phyloP scores from a whole-genome alignment of 306 rosid species.

The Rosa rugosa region DNA sequence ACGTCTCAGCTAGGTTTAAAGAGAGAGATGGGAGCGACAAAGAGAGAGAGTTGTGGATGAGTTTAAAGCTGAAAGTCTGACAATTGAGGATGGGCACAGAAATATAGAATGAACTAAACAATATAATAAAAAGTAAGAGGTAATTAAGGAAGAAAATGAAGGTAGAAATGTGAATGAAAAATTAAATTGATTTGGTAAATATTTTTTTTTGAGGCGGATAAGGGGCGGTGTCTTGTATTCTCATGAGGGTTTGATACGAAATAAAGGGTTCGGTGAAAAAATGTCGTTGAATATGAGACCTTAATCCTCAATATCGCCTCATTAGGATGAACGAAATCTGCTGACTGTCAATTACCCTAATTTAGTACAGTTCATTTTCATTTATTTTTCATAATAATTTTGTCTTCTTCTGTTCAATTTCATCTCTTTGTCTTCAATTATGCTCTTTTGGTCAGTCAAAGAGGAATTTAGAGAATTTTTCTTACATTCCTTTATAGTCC shows the following conservation, averaged over 20 bases:
- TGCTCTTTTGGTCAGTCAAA: constrained; percentile 58
- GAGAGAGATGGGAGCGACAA: constrained; percentile 24
- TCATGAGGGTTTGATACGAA: neutral
- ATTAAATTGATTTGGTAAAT: neutral
- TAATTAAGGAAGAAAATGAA: neutral
- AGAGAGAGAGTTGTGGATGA: constrained; percentile 47
- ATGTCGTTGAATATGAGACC: constrained; percentile 95
- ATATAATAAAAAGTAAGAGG: neutral
- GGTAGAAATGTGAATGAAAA: constrained; percentile 1
- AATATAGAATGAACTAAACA: constrained; percentile 52
- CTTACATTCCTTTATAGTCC: constrained; percentile 43
- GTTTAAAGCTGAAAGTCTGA: constrained; percentile 50
- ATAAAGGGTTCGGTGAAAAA: constrained; percentile 41
- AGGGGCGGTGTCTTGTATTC: constrained; percentile 21
- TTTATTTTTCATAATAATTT: constrained; percentile 8
- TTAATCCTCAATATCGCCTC: constrained; percentile 62
- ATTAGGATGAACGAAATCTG: constrained; percentile 61
- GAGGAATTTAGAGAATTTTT: constrained; percentile 53
- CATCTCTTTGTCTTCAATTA: constrained; percentile 39
- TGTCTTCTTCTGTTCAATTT: constrained; percentile 6
- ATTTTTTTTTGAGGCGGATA: neutral
- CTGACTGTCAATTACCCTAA: constrained; percentile 40
- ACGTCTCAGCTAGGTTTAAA: constrained; percentile 45
- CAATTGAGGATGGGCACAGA: constrained; percentile 79
- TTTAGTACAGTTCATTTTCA: constrained; percentile 15